phyloP scores from a whole-genome alignment of 768 basidiomycete species.

The Dacryopinax spathularia region DNA sequence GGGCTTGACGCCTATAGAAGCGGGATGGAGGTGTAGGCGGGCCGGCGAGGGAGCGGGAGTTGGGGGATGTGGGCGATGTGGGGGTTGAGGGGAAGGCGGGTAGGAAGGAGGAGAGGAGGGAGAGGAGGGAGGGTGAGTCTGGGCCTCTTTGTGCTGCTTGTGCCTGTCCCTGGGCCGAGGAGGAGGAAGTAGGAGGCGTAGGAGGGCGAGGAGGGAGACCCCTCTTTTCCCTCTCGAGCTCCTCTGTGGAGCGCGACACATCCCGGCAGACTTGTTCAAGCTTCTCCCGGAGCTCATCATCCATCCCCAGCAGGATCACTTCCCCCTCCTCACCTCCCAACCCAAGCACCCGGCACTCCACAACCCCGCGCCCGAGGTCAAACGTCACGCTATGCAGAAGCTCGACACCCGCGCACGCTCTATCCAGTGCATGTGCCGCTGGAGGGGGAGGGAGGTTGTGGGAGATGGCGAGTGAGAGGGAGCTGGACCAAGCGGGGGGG shows the following conservation, averaged over 20 bases:
- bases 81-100: neutral
- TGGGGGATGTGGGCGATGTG: neutral
- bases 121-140: constrained; percentile 1
- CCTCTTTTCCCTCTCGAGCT: neutral
- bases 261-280: neutral
- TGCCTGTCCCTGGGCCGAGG: too few relatives aligned
- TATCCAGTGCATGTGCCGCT: neutral
- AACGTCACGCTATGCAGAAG: neutral
- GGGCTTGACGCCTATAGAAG: neutral
- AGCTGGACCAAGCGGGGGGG: neutral
- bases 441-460: neutral
- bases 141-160: neutral
- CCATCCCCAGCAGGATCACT: neutral
- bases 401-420: neutral
- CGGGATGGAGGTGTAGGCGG: neutral
- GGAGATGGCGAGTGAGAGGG: neutral
- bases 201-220: neutral
- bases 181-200: too few relatives aligned
- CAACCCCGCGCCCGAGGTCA: neutral
- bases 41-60: neutral
- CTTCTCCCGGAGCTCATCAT: neutral
- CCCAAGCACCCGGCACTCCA: neutral
- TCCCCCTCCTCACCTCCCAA: too few relatives aligned
- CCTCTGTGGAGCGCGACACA: neutral
- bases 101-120: neutral